Percentiles rank a stretch among this genome's conserved stretches.
Evolutionary conservation across 2,329 filamentous ascomycete genomes (phyloP).

Genomic region (Dendrostoma leiphaemia): DNA sequence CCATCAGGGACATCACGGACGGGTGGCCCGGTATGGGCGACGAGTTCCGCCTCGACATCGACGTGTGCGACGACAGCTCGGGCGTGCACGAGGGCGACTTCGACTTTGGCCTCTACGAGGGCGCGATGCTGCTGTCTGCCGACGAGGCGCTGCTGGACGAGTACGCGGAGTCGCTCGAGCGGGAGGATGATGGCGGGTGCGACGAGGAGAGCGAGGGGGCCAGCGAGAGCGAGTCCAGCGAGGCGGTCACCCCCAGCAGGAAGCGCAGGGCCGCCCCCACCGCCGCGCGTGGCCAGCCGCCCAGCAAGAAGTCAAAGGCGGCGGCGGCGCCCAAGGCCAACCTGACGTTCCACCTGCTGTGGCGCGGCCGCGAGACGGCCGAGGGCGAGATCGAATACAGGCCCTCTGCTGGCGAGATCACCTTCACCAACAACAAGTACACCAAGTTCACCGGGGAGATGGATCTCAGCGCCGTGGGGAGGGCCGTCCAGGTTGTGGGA

Average conservation of each 20-base stretch:
- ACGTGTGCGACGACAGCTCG: conserved; percentile 21
- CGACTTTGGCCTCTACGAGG: conserved; percentile 29
- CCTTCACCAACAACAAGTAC: conserved; percentile 26
- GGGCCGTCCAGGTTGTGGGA: too few species aligned
- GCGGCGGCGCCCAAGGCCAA: too few species aligned
- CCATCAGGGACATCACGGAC: conserved; percentile 24
- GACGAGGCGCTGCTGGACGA: conserved; percentile 23
- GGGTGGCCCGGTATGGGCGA: conserved; percentile 24
- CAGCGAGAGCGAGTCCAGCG: neutral
- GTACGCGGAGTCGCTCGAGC: conserved; percentile 23
- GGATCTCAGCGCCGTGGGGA: too few species aligned
- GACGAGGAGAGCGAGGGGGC: conserved; percentile 11
- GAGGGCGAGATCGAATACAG: conserved; percentile 23
- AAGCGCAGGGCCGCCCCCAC: conserved; percentile 24
- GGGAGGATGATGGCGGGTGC: neutral
- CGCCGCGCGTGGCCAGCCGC: too few species aligned
- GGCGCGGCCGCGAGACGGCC: conserved; percentile 25
- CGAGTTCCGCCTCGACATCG: conserved; percentile 26
- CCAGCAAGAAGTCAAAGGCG: conserved; percentile 19
- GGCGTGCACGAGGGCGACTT: conserved; percentile 29
- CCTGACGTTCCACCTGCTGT: conserved; percentile 24
- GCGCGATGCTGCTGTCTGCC: conserved; percentile 27
- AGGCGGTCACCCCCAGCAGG: conserved; percentile 6
- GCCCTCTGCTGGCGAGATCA: conserved; percentile 25
- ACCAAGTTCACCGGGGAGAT: conserved; percentile 24